Evolutionary conservation across 2,329 filamentous ascomycete species (phyloP).

Genomic region (Ophiocordyceps camponoti-rufipedis): DNA sequence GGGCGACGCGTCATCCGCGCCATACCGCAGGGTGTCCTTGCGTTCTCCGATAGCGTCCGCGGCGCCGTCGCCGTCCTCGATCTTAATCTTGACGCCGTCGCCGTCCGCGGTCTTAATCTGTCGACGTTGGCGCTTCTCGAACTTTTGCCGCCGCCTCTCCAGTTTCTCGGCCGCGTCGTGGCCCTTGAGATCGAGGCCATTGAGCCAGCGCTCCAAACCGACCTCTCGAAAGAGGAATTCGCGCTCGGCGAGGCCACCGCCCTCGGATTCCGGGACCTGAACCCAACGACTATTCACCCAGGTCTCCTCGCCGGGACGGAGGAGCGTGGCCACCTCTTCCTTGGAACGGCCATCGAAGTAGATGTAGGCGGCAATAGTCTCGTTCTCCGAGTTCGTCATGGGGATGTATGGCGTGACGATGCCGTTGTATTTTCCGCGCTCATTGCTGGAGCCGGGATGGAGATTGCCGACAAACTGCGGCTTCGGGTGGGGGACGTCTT

Average conservation of each 20-base stretch:
- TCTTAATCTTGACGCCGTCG: slow-evolving; percentile 15
- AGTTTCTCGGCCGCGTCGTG: slow-evolving; percentile 80
- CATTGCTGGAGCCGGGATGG: slow-evolving; percentile 29
- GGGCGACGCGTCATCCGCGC: slow-evolving; percentile 54
- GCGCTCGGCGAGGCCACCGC: slow-evolving; percentile 83
- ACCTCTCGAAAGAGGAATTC: slow-evolving; percentile 97
- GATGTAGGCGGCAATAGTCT: slow-evolving; percentile 96
- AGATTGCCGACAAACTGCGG: slow-evolving; percentile 65
- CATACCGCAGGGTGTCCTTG: slow-evolving; percentile 57
- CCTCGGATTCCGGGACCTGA: slow-evolving; percentile 76
- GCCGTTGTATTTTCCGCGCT: slow-evolving; percentile 28
- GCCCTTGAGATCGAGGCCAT: slow-evolving; percentile 85
- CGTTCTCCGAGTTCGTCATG: slow-evolving; percentile 80
- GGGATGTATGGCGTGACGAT: slow-evolving; percentile 75
- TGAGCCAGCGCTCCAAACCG: slow-evolving; percentile 87
- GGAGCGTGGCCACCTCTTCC: slow-evolving; percentile 87
- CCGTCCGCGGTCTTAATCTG: slow-evolving; percentile 28
- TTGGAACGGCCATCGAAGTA: slow-evolving; percentile 94
- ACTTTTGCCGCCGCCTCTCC: slow-evolving; percentile 73
- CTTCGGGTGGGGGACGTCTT: slow-evolving; percentile 61
- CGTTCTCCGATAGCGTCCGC: slow-evolving; percentile 20
- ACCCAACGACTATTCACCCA: slow-evolving; percentile 99
- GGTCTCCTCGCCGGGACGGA: slow-evolving; percentile 87
- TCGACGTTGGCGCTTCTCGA: slow-evolving; percentile 47
- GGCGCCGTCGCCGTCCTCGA: slow-evolving; percentile 14